Conservation (phyloP, 176 grass and related monocot genomes). For the Panicum miliaceum region DNA sequence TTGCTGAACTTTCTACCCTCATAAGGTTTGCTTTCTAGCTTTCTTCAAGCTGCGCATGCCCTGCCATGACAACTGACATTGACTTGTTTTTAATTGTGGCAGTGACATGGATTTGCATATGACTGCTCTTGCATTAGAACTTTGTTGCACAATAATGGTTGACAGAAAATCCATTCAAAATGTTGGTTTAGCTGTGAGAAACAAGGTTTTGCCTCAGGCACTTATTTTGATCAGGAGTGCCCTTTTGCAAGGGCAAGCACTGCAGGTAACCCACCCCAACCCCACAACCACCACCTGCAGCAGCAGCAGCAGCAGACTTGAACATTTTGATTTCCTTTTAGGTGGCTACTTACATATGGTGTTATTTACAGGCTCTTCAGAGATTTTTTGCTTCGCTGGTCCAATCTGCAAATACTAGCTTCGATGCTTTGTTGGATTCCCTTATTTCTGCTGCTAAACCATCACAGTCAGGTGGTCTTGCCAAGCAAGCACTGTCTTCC, state of each 20-base stretch:
- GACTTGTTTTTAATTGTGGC: conserved; percentile 26
- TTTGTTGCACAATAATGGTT: conserved; percentile 90
- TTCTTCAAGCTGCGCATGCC: conserved; percentile 12
- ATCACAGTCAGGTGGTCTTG: conserved; percentile 76
- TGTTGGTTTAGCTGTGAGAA: conserved; percentile 70
- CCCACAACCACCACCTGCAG: neutral
- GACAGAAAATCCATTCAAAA: conserved; percentile 82
- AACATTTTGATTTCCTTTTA: neutral
- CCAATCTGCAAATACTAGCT: conserved; percentile 83
- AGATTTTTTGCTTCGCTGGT: conserved; percentile 84
- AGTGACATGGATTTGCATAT: conserved; percentile 94
- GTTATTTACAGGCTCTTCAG: conserved; percentile 69
- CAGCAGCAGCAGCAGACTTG: neutral
- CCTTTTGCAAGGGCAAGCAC: conserved; percentile 88
- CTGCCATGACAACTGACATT: neutral
- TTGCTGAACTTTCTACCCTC: conserved; percentile 80
- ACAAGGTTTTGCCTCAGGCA: conserved; percentile 87
- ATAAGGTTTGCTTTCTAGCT: conserved; percentile 62
- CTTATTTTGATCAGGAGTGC: conserved; percentile 88
- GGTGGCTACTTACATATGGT: conserved; percentile 17
- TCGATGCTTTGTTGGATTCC: conserved; percentile 78
- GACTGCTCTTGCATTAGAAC: conserved; percentile 89
- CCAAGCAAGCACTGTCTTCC: conserved; percentile 86
- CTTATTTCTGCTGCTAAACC: conserved; percentile 85
- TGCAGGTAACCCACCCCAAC: conserved; percentile 54